These are phyloP conservation scores for Fusarium sp. DNA, from an alignment of 2,329 filamentous ascomycete species.

Conservation along the genomic window DNA sequence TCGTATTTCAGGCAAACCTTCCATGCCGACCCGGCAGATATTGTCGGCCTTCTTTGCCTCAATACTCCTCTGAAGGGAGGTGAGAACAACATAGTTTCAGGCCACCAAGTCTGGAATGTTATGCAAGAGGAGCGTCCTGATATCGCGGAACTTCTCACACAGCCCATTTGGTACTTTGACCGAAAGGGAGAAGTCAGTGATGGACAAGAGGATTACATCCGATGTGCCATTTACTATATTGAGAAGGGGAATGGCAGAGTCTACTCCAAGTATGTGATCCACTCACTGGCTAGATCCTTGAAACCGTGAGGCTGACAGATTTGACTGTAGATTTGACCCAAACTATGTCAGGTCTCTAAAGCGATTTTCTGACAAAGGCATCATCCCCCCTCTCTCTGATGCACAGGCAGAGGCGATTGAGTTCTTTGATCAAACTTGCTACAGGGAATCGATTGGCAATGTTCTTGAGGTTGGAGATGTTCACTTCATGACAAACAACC, in stretches of 20 bases:
- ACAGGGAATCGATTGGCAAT: conserved; percentile 80
- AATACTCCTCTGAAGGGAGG: conserved; percentile 82
- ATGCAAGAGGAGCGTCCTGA: conserved; percentile 82
- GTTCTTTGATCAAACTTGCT: conserved; percentile 75
- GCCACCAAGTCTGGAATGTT: conserved; percentile 84
- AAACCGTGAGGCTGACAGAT: not conserved
- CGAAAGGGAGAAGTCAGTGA: conserved; percentile 84
- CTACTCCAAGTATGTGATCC: conserved; percentile 68
- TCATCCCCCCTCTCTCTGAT: conserved; percentile 47
- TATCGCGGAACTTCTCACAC: conserved; percentile 77
- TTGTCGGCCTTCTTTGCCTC: conserved; percentile 86
- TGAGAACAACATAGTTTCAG: conserved; percentile 82
- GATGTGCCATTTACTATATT: conserved; percentile 78
- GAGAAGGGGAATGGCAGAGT: conserved; percentile 65
- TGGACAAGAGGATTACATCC: conserved; percentile 81
- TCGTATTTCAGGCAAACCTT: conserved; percentile 60
- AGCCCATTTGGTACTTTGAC: conserved; percentile 92
- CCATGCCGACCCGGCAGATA: conserved; percentile 83
- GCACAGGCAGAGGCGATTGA: conserved; percentile 70
- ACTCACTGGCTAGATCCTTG: rapidly evolving
- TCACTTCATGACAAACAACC: conserved; percentile 82
- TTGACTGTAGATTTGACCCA: conserved; percentile 68
- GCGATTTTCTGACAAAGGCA: conserved; percentile 22
- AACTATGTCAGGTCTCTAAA: conserved; percentile 71
- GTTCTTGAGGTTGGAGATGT: conserved; percentile 86